A percentile compares a stretch with the other conserved stretches of the same genome.
These are phyloP conservation scores for Pistacia vera DNA, from an alignment of 345 rosid species.

Conservation along the genomic window DNA sequence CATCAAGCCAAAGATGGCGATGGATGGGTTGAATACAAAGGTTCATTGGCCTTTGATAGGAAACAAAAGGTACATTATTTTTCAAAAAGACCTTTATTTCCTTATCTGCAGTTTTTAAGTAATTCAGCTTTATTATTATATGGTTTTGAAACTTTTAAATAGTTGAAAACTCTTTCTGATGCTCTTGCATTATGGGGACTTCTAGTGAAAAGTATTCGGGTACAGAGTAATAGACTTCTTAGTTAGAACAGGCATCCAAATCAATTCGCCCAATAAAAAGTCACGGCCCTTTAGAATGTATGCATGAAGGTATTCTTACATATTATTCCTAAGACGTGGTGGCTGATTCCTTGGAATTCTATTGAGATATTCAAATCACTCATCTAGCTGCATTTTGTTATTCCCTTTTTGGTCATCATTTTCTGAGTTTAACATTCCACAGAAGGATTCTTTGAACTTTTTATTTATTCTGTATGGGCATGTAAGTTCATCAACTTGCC, in stretches of 20 bases:
- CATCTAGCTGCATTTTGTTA: not conserved
- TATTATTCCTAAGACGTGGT: too few relatives aligned
- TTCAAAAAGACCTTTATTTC: not conserved
- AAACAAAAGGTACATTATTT: conserved; percentile 65
- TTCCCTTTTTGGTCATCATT: not conserved
- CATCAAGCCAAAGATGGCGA: conserved; percentile 99
- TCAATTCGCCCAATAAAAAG: too few relatives aligned
- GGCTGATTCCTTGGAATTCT: too few relatives aligned
- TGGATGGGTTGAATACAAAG: conserved; percentile 99
- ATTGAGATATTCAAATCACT: too few relatives aligned
- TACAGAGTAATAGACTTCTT: too few relatives aligned
- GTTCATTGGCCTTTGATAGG: conserved; percentile 78
- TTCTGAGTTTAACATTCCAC: not conserved
- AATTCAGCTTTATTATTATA: not conserved
- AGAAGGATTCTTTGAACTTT: not conserved
- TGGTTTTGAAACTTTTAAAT: not conserved
- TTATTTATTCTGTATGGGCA: not conserved
- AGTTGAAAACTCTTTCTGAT: conserved; percentile 1
- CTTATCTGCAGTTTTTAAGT: not conserved
- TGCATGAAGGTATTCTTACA: too few relatives aligned
- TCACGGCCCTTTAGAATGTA: too few relatives aligned
- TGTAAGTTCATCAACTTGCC: not conserved
- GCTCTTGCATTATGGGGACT: not conserved
- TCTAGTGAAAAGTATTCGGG: not conserved
- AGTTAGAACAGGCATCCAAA: too few relatives aligned